Evolutionary conservation across 306 rosid genomes (phyloP), one percentile per base, ranked within the genome.

Genomic region (Leucaena leucocephala): DNA sequence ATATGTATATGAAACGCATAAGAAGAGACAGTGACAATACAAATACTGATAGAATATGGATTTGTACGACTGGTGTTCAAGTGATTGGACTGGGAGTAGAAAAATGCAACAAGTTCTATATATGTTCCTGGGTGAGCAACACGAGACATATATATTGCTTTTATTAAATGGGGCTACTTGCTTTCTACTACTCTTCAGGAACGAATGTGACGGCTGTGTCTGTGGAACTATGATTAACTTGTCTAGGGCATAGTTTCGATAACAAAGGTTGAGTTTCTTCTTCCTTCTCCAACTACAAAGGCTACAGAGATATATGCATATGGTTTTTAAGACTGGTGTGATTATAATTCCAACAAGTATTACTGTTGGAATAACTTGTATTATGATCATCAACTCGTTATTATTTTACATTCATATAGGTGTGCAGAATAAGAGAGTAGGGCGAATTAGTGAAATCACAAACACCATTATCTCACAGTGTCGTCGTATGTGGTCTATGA

Each of bases 381-480:
- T 14, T 33, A 19, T 13, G 1, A 13, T 34, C 19, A 13, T 34
- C 10, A 34, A 14, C 68, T 13, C 40, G 14, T 34, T 12, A 14
- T 21, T 19, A 57, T n/a, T 5, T 0, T 7, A 54, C 40, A 15
- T 35, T 14, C n/a, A 34, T 35, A 15, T 35, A 15, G 43, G 27
- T 59, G 16, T 71, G 6, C 64, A 42, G 22, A 8, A 38, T 27
- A 10, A 27, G 39, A 34, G 6, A 11, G 44, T 13, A 54, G 49
- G 34, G 44, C 39, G 55, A 17, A 8, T 8, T 16, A 50, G 61
- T 40, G 52, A 50, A 33, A 64, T 71, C 36, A 38, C 6, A 1
- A 76, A 38, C 45, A 69, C 58, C 76, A 11, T 33, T 62, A 55
- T 84, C 79, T 54, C 9, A 76, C 14, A 55, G 62, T 66, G 40